Evolutionary conservation across 208 protist genomes (phyloP).

Genomic region (Crithidia fasciculata): DNA sequence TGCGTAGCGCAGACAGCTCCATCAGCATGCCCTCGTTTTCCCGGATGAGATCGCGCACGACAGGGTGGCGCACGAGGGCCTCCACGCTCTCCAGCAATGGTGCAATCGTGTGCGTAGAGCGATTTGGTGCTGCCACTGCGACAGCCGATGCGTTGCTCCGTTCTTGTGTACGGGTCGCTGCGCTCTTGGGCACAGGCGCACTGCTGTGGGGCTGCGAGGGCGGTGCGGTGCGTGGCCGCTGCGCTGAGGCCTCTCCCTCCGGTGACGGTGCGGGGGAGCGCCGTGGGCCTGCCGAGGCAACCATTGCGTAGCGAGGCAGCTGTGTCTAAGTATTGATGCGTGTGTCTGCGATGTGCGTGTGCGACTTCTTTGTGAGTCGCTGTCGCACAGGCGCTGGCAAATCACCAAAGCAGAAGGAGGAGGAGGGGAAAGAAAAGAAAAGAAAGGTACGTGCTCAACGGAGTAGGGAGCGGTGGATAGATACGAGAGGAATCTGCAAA

Average conservation of each 20-base stretch:
- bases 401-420: too few species aligned
- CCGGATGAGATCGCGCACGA: slow-evolving; percentile 55
- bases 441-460: too few species aligned
- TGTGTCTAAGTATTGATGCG: background rate
- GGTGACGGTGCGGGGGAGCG: slow-evolving; percentile 1
- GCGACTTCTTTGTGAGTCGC: too few species aligned
- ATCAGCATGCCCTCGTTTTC: slow-evolving; percentile 62
- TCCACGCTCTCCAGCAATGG: background rate
- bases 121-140: background rate
- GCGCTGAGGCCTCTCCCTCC: background rate
- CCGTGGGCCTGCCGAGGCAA: background rate
- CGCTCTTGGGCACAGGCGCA: background rate
- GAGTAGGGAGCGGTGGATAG: too few species aligned
- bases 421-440: too few species aligned
- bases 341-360: background rate
- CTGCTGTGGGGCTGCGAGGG: background rate
- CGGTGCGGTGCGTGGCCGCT: background rate
- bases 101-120: background rate
- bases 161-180: background rate
- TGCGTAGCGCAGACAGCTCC: slow-evolving; percentile 40
- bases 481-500: too few species aligned
- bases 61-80: slow-evolving; percentile 26
- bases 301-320: background rate
- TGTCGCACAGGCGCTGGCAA: too few species aligned
- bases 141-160: background rate